Evolutionary conservation across 768 basidiomycete genomes (phyloP).

Genomic region (Psilocybe subaeruginosa): DNA sequence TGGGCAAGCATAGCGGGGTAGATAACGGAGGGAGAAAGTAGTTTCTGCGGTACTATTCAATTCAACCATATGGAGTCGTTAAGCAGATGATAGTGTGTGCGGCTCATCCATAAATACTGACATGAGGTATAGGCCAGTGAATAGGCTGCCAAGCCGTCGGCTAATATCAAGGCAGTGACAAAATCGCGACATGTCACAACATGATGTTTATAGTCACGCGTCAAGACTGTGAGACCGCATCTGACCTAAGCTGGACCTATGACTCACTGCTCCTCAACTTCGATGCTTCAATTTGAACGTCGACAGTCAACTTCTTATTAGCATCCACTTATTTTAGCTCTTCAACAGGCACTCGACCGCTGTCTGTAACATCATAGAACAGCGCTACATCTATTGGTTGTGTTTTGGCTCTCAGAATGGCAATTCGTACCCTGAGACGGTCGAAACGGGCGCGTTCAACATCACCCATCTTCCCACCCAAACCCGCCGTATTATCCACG

Average conservation of each 20-base stretch:
- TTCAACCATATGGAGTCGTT: too few relatives aligned
- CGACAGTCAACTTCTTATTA: background rate
- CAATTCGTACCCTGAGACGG: conserved; percentile 1
- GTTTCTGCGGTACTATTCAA: background rate
- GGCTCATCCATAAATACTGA: too few relatives aligned
- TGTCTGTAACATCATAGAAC: background rate
- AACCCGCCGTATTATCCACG: conserved; percentile 4
- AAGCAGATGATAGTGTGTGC: too few relatives aligned
- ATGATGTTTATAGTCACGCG: conserved; percentile 21
- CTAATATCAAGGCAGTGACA: conserved; percentile 6
- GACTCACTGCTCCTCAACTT: conserved; percentile 6
- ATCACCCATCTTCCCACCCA: conserved; percentile 9
- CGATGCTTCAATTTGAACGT: background rate
- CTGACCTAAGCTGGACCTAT: background rate
- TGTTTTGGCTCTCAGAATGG: background rate
- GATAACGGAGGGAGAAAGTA: background rate
- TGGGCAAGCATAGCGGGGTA: too few relatives aligned
- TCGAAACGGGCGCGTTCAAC: conserved; percentile 15
- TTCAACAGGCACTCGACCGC: background rate
- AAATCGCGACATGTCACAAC: conserved; percentile 25
- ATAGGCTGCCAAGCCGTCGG: conserved; percentile 6
- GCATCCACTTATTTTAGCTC: background rate
- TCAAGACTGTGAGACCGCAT: conserved; percentile 3
- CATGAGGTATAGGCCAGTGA: too few relatives aligned
- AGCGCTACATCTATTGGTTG: background rate